Evolutionary conservation across 2,329 filamentous ascomycete genomes (phyloP).

Genomic region (Fusarium circinatum): DNA sequence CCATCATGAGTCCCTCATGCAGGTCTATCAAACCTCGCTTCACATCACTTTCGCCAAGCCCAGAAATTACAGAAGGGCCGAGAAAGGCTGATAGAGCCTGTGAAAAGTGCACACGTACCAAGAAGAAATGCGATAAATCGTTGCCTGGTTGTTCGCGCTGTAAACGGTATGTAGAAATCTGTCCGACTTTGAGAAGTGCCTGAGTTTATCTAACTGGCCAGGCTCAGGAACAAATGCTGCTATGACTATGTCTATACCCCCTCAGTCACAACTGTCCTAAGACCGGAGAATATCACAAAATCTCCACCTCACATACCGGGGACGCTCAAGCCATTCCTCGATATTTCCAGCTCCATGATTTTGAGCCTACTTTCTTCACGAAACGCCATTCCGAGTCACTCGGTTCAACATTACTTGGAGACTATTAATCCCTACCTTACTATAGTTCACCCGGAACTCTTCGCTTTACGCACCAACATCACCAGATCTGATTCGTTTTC

Average conservation of each 20-base stretch:
- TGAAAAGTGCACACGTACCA: constrained; percentile 50
- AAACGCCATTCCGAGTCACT: constrained; percentile 48
- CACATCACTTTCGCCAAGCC: constrained; percentile 35
- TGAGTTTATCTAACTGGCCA: not conserved
- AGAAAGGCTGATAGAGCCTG: constrained; percentile 48
- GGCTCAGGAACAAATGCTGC: constrained; percentile 45
- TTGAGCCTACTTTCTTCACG: constrained; percentile 49
- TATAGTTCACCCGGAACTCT: constrained; percentile 52
- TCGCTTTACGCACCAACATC: constrained; percentile 43
- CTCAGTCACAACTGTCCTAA: constrained; percentile 44
- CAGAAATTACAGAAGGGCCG: constrained; percentile 37
- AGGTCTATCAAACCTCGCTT: constrained; percentile 31
- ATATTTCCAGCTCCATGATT: constrained; percentile 51
- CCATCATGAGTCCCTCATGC: constrained; percentile 14
- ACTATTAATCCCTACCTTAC: constrained; percentile 55
- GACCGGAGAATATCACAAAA: constrained; percentile 33
- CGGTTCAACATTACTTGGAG: constrained; percentile 50
- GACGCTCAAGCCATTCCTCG: constrained; percentile 45
- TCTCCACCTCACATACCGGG: constrained; percentile 21
- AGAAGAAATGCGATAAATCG: constrained; percentile 51
- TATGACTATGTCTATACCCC: constrained; percentile 51
- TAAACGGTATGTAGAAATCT: constrained; percentile 40
- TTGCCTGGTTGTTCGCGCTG: constrained; percentile 49
- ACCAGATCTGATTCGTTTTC: not conserved
- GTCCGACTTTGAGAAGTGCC: not conserved